Percentiles rank a stretch among this genome's conserved stretches.
phyloP scores from a whole-genome alignment of 1,284 basidiomycete genomes.

The Malassezia pachydermatis region DNA sequence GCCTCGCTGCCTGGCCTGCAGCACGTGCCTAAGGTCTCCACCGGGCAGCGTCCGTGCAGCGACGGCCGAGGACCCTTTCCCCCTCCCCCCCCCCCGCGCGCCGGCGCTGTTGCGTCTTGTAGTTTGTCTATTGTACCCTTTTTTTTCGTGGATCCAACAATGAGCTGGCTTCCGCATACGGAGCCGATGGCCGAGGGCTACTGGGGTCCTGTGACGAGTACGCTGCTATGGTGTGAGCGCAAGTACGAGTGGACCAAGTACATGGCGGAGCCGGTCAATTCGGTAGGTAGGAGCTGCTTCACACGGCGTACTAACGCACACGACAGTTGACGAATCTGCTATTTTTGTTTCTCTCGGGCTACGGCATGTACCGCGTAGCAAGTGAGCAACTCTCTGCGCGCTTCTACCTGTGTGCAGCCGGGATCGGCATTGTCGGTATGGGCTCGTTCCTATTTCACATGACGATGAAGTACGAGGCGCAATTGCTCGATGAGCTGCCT shows the following conservation, averaged over 20 bases:
- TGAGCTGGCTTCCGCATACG: conserved; percentile 13
- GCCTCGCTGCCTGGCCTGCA: too few species aligned
- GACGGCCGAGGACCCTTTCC: too few species aligned
- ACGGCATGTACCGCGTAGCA: conserved; percentile 31
- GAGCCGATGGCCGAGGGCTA: conserved; percentile 22
- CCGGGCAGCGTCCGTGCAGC: too few species aligned
- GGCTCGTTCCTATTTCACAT: conserved; percentile 41
- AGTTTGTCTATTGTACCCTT: too few species aligned
- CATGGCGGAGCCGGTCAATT: conserved; percentile 41
- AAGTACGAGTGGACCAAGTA: conserved; percentile 38
- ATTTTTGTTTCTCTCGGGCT: conserved; percentile 49
- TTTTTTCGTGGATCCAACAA: too few species aligned
- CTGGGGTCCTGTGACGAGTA: conserved; percentile 37
- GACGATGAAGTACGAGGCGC: conserved; percentile 39
- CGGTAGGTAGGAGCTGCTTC: conserved; percentile 9
- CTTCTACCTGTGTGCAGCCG: conserved; percentile 27
- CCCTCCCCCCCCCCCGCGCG: too few species aligned
- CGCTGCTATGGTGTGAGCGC: conserved; percentile 42
- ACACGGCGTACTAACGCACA: conserved; percentile 48
- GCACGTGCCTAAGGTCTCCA: too few species aligned
- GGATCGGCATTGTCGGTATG: conserved; percentile 29
- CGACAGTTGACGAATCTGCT: conserved; percentile 51
- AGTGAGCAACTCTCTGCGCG: conserved; percentile 25
- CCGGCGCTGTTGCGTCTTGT: not conserved
- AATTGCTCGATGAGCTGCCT: conserved; percentile 45